A percentile compares a stretch with the other conserved stretches of the same genome.
phyloP scores from a whole-genome alignment of 345 rosid species.

The Syzygium grande region DNA sequence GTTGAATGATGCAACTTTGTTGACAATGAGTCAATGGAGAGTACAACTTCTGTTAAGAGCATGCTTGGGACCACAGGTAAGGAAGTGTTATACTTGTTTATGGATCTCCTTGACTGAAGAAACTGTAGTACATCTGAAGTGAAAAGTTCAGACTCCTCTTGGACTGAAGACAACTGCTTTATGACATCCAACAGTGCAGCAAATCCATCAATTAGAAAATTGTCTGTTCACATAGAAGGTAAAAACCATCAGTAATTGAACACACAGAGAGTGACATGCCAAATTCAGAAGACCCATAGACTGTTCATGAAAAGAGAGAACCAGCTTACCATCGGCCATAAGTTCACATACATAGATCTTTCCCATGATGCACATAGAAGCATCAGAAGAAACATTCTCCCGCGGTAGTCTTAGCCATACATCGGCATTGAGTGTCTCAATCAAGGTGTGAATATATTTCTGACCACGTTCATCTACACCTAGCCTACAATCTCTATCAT shows the following conservation, averaged over 20 bases:
- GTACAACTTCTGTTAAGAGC: conserved; percentile 27
- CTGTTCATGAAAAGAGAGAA: background rate
- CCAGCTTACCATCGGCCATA: conserved; percentile 53
- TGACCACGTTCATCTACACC: conserved; percentile 16
- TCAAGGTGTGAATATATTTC: conserved; percentile 25
- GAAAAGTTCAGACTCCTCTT: conserved; percentile 43
- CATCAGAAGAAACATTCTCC: conserved; percentile 17
- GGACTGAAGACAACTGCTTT: conserved; percentile 49
- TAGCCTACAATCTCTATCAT: conserved; percentile 23
- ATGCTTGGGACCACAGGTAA: conserved; percentile 22
- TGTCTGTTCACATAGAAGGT: conserved; percentile 35
- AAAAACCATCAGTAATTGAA: background rate
- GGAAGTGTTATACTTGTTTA: conserved; percentile 22
- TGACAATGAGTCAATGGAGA: conserved; percentile 43
- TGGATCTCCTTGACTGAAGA: conserved; percentile 33
- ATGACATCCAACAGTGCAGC: conserved; percentile 46
- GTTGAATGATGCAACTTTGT: conserved; percentile 24
- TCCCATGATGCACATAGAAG: conserved; percentile 52
- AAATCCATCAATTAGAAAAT: conserved; percentile 41
- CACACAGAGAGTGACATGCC: background rate
- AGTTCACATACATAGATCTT: conserved; percentile 49
- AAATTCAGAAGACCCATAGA: background rate
- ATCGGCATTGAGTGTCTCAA: conserved; percentile 51
- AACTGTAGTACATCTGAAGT: conserved; percentile 49
- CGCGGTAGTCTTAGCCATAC: conserved; percentile 75